These are phyloP conservation scores for Corynespora cassiicola DNA, from an alignment of 2,329 filamentous ascomycete species.

Conservation along the genomic window DNA sequence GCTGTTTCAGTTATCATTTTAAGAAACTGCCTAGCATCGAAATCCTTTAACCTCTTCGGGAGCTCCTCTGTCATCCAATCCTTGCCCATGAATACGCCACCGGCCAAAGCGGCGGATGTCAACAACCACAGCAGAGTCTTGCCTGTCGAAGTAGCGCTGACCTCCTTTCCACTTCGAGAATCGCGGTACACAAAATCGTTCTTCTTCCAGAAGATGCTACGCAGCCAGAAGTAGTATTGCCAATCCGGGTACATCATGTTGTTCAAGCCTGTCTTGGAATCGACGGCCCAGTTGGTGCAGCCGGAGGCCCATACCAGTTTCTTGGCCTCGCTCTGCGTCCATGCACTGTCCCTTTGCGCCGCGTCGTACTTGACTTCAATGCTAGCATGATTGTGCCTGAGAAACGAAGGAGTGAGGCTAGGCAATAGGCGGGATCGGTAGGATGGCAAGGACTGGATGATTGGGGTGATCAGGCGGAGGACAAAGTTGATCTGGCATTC, in stretches of 20 bases:
- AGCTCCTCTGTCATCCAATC: conserved; percentile 22
- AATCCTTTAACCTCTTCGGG: conserved; percentile 11
- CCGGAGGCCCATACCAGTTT: conserved; percentile 58
- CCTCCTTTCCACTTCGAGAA: conserved; percentile 22
- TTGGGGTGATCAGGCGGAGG: conserved; percentile 50
- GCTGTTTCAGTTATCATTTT: no score
- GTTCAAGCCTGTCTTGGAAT: conserved; percentile 55
- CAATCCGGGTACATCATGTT: conserved; percentile 62
- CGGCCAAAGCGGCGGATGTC: conserved; percentile 11
- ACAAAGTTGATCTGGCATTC: conserved; percentile 61
- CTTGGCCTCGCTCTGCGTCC: conserved; percentile 51
- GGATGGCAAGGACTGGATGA: conserved; percentile 43
- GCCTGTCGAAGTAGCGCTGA: conserved; percentile 18
- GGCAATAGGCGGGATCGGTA: conserved; percentile 24
- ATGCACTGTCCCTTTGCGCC: conserved; percentile 42
- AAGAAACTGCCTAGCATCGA: conserved; percentile 11
- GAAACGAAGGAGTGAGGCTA: conserved; percentile 27
- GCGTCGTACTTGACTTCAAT: conserved; percentile 47
- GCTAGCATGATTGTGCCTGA: conserved; percentile 25
- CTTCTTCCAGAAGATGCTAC: conserved; percentile 54
- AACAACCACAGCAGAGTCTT: conserved; percentile 7
- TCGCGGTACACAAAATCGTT: conserved; percentile 46
- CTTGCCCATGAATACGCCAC: conserved; percentile 18
- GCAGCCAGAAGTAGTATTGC: conserved; percentile 57
- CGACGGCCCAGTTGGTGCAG: conserved; percentile 61